Evolutionary conservation across 441 rosid species (phyloP).

Genomic region (Aquilaria agallochum): DNA sequence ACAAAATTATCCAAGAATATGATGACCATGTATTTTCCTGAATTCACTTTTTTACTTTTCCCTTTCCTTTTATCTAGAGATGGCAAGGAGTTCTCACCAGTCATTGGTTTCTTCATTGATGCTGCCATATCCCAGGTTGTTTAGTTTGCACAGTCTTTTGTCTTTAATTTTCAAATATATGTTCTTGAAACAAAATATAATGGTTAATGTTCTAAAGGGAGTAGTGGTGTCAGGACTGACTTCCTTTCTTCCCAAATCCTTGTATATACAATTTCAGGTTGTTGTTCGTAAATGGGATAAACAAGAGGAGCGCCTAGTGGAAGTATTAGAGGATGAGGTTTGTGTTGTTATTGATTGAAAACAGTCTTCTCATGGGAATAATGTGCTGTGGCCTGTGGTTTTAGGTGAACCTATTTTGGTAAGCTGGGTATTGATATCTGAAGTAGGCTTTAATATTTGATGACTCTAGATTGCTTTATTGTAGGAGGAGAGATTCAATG

Average conservation of each 20-base stretch:
- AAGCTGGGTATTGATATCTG: not conserved
- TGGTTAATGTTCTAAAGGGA: too few relatives aligned
- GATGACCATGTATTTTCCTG: not conserved
- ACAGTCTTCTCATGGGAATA: not conserved
- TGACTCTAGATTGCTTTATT: conserved; percentile 1
- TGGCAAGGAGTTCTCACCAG: conserved; percentile 82
- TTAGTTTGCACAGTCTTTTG: too few relatives aligned
- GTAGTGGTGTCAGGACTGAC: too few relatives aligned
- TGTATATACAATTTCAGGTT: conserved; percentile 35
- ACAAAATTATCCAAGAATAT: not conserved
- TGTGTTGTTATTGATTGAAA: conserved; percentile 9
- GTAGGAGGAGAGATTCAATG: conserved; percentile 74
- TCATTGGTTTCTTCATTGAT: conserved; percentile 67
- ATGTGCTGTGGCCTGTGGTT: not conserved
- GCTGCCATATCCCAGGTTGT: conserved; percentile 59
- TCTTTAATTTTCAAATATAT: not conserved
- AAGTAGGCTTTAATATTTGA: conserved; percentile 4
- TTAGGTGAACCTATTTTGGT: not conserved
- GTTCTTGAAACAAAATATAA: too few relatives aligned
- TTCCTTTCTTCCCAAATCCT: conserved; percentile 1
- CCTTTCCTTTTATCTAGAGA: conserved; percentile 38
- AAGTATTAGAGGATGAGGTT: conserved; percentile 82
- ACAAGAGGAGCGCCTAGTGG: conserved; percentile 59
- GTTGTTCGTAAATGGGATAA: conserved; percentile 74
- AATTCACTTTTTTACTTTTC: not conserved